These are phyloP conservation scores for Calocera viscosa DNA, from an alignment of 768 basidiomycete genomes.

Conservation along the genomic window DNA sequence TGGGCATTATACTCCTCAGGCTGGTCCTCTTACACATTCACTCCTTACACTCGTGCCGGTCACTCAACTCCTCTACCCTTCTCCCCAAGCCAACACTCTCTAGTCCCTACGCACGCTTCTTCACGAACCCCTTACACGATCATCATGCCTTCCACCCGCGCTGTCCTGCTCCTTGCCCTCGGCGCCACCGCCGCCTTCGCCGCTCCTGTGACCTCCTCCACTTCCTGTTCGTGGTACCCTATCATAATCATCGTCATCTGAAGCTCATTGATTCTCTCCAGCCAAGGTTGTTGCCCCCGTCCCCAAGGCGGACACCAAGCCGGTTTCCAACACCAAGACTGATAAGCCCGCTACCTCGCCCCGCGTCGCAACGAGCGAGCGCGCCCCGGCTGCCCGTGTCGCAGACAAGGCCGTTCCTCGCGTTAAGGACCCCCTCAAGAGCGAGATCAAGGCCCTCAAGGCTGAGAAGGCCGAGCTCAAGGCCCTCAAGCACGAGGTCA, in stretches of 20 bases:
- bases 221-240: neutral
- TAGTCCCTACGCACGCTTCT: neutral
- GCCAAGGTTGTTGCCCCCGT: neutral
- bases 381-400: no score
- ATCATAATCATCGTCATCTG: no score
- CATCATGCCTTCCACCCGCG: neutral
- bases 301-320: neutral
- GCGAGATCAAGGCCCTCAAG: neutral
- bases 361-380: neutral
- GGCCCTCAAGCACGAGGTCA: neutral
- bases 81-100: neutral
- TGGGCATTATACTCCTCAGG: neutral
- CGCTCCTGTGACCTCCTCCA: neutral
- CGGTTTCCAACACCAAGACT: neutral
- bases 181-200: neutral
- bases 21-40: constrained; percentile 6
- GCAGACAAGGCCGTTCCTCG: no score
- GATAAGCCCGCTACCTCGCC: neutral
- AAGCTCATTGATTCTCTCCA: neutral
- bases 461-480: neutral
- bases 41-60: constrained; percentile 1
- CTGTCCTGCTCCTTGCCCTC: neutral
- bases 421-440: no score
- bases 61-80: neutral
- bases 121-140: neutral